Evolutionary conservation across 768 basidiomycete genomes (phyloP).

Genomic region (Gymnopilus junonius): DNA sequence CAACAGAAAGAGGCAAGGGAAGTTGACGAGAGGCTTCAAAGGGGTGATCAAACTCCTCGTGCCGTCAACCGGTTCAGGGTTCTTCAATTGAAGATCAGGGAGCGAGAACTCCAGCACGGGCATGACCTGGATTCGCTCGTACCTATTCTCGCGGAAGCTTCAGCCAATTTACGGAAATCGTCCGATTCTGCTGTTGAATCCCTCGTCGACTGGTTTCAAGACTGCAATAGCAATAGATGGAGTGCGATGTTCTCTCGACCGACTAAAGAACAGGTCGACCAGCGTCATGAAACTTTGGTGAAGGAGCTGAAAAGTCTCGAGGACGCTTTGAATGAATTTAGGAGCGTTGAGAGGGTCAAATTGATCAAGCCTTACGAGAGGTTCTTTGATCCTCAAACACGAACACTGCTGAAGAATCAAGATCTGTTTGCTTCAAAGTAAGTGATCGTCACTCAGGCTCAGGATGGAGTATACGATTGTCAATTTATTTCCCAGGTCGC

Average conservation of each 20-base stretch:
- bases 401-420: constrained; percentile 26
- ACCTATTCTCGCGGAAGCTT: constrained; percentile 43
- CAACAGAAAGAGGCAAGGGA: constrained; percentile 27
- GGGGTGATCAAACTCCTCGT: constrained; percentile 14
- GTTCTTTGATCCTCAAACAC: constrained; percentile 44
- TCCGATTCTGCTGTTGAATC: constrained; percentile 30
- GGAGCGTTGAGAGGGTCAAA: constrained; percentile 36
- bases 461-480: background rate
- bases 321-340: constrained; percentile 35
- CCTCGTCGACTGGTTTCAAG: constrained; percentile 37
- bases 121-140: constrained; percentile 46
- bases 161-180: constrained; percentile 36
- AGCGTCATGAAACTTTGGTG: constrained; percentile 31
- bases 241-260: constrained; percentile 29
- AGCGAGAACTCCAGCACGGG: constrained; percentile 42
- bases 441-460: background rate
- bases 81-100: constrained; percentile 30
- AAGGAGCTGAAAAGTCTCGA: constrained; percentile 28
- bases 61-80: constrained; percentile 31
- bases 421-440: constrained; percentile 47
- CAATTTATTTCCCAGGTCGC: constrained; percentile 31
- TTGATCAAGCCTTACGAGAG: constrained; percentile 45
- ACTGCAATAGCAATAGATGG: constrained; percentile 43
- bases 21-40: constrained; percentile 1
- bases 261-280: constrained; percentile 24